Conservation (phyloP, 176 grass and related monocot species). For the Juncus inflexus region DNA sequence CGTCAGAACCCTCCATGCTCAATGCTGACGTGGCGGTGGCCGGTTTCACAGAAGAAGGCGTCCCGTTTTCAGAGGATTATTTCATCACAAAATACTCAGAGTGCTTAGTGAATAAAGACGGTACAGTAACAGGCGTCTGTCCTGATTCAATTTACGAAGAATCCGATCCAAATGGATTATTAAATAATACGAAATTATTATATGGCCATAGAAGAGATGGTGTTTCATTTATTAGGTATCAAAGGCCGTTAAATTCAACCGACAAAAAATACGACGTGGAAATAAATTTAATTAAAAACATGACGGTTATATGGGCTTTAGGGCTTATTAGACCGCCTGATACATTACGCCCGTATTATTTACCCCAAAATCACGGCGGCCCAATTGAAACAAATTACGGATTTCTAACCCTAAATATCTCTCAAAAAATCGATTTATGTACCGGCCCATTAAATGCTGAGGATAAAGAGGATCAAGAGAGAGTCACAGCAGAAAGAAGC, state of each 20-base stretch:
- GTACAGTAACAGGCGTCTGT: slow-evolving; percentile 64
- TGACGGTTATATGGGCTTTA: slow-evolving; percentile 81
- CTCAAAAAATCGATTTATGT: slow-evolving; percentile 30
- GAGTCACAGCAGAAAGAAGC: slow-evolving; percentile 71
- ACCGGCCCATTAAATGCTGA: slow-evolving; percentile 71
- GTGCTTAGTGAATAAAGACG: slow-evolving; percentile 52
- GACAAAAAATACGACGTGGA: slow-evolving; percentile 69
- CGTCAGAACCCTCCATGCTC: slow-evolving; percentile 47
- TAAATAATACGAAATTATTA: slow-evolving; percentile 67
- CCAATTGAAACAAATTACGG: slow-evolving; percentile 41
- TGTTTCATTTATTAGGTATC: slow-evolving; percentile 72
- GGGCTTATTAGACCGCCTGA: slow-evolving; percentile 77
- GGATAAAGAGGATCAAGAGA: slow-evolving; percentile 88
- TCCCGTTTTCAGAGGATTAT: slow-evolving; percentile 84
- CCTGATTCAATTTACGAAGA: slow-evolving; percentile 76
- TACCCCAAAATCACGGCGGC: slow-evolving; percentile 62
- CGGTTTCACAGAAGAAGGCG: slow-evolving; percentile 75
- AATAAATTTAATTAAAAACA: slow-evolving; percentile 43
- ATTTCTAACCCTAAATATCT: slow-evolving; percentile 58
- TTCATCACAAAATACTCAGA: slow-evolving; percentile 63
- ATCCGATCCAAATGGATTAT: slow-evolving; percentile 21
- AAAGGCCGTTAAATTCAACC: slow-evolving; percentile 39
- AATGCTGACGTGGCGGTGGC: slow-evolving; percentile 63
- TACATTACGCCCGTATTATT: slow-evolving; percentile 67
- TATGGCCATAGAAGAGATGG: slow-evolving; percentile 83